These are phyloP conservation scores for Hyaloperonospora brassicae DNA, from an alignment of 352 stramenopile genomes.

Conservation along the genomic window DNA sequence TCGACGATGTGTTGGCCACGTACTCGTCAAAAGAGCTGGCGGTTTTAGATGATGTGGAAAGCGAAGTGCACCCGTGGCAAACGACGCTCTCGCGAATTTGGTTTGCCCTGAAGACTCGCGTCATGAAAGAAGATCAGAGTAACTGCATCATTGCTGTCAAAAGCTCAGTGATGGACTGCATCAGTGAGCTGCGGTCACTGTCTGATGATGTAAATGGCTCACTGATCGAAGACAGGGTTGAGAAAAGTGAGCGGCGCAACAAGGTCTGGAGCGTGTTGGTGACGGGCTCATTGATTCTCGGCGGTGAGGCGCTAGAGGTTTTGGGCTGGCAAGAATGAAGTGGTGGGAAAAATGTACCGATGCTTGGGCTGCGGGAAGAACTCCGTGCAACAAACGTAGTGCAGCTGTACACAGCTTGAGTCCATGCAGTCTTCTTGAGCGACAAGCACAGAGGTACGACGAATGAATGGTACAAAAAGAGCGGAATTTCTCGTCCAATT, in stretches of 20 bases:
- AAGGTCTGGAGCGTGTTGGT: constrained; percentile 58
- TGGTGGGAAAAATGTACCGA: not conserved
- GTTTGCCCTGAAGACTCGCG: constrained; percentile 36
- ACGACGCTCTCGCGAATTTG: constrained; percentile 49
- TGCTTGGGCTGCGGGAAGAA: not conserved
- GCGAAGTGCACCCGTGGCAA: constrained; percentile 46
- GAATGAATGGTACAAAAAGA: too few relatives aligned
- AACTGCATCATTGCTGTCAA: constrained; percentile 34
- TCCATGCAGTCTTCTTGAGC: too few relatives aligned
- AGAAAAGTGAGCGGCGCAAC: constrained; percentile 12
- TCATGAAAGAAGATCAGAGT: constrained; percentile 24
- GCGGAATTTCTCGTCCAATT: too few relatives aligned
- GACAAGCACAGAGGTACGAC: too few relatives aligned
- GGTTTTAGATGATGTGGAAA: constrained; percentile 33
- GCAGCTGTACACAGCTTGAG: too few relatives aligned
- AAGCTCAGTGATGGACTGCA: constrained; percentile 53
- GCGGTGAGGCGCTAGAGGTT: constrained; percentile 52
- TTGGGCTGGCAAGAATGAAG: constrained; percentile 57
- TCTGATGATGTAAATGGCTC: constrained; percentile 15
- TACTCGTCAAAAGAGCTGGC: constrained; percentile 43
- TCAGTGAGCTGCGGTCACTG: constrained; percentile 38
- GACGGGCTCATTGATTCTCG: constrained; percentile 69
- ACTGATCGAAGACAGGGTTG: constrained; percentile 9
- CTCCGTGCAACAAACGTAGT: too few relatives aligned
- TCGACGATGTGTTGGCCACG: constrained; percentile 28